These are phyloP conservation scores for Chloris gayana DNA, from an alignment of 176 grass and related monocot species.

Conservation along the genomic window DNA sequence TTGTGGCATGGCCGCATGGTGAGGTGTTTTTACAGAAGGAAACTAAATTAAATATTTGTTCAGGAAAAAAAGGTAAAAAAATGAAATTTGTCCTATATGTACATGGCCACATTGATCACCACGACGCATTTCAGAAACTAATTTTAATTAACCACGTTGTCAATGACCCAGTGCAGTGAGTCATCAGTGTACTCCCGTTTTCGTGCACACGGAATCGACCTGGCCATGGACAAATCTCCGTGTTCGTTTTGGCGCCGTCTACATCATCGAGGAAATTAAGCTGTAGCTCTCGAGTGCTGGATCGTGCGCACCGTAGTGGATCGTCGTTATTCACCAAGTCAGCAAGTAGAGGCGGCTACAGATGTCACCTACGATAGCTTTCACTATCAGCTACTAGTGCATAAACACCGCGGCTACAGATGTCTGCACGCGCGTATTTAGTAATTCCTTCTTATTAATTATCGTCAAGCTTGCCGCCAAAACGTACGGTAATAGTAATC, in stretches of 20 bases:
- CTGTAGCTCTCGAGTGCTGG: neutral
- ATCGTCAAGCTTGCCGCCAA: neutral
- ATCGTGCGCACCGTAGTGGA: neutral
- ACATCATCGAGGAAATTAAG: neutral
- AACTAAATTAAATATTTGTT: too few species aligned
- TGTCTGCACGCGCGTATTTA: neutral
- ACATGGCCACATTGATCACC: too few species aligned
- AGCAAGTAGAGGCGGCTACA: too few species aligned
- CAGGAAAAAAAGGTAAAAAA: too few species aligned
- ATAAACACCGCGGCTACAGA: neutral
- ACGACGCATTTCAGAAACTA: too few species aligned
- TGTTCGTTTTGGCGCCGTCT: neutral
- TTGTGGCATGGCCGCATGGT: too few species aligned
- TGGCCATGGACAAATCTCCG: neutral
- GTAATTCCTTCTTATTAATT: neutral
- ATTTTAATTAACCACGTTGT: too few species aligned
- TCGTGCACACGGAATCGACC: neutral
- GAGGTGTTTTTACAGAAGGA: too few species aligned
- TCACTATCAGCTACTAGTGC: neutral
- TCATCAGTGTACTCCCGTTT: neutral
- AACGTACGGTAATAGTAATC: neutral
- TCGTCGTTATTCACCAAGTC: neutral
- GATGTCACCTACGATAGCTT: too few species aligned
- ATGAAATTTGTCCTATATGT: too few species aligned
- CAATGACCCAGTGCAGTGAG: neutral